Conservation (phyloP, 1,284 basidiomycete species). For the Ustilago bromivora region DNA sequence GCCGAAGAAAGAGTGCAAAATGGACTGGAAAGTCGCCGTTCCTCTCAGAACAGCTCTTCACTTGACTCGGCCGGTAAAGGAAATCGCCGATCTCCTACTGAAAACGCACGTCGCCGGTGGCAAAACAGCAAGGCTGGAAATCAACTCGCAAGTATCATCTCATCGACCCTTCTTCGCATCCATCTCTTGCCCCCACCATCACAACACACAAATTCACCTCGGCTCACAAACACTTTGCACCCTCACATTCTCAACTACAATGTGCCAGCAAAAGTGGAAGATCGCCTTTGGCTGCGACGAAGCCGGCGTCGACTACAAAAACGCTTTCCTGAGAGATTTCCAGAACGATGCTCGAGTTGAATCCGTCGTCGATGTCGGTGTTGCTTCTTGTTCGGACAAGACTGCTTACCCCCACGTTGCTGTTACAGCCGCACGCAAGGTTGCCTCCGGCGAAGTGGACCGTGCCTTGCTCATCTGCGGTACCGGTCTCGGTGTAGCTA, state of each 20-base stretch:
- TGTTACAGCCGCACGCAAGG: conserved; percentile 71
- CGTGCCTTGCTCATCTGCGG: conserved; percentile 72
- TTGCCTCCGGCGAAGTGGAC: conserved; percentile 71
- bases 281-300: conserved; percentile 57
- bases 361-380: conserved; percentile 59
- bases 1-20: no score
- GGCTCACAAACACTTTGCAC: conserved; percentile 1
- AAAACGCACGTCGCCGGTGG: no score
- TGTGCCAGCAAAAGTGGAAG: conserved; percentile 51
- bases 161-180: no score
- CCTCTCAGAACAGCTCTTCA: no score
- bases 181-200: neutral
- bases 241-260: conserved; percentile 5
- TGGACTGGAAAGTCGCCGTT: no score
- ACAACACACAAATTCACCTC: neutral
- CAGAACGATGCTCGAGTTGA: conserved; percentile 57
- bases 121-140: no score
- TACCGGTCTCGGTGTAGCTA: conserved; percentile 71
- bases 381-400: conserved; percentile 59
- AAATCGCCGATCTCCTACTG: no score
- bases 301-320: conserved; percentile 63
- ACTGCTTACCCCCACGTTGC: conserved; percentile 72
- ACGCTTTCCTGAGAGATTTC: conserved; percentile 56
- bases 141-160: no score
- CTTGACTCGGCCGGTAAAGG: no score